Evolutionary conservation across 2,329 filamentous ascomycete species (phyloP).

Genomic region (Coleophoma cylindrospora): DNA sequence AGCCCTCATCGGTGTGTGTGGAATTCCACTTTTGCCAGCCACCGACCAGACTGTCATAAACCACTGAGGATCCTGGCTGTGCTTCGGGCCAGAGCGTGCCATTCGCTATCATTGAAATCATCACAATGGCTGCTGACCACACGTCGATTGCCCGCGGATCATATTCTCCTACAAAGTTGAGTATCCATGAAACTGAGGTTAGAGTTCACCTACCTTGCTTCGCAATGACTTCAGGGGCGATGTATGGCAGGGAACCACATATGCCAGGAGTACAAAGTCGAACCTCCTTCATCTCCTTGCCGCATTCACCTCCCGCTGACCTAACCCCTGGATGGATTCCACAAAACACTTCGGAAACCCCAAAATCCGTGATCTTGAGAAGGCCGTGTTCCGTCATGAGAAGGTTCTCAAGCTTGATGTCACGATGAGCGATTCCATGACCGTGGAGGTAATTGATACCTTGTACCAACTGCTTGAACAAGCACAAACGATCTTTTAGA

Average conservation of each 20-base stretch:
- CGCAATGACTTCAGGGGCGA: slow-evolving; percentile 76
- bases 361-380: slow-evolving; percentile 89
- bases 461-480: slow-evolving; percentile 85
- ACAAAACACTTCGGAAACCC: slow-evolving; percentile 80
- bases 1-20: slow-evolving; percentile 41
- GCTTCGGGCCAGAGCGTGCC: slow-evolving; percentile 73
- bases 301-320: slow-evolving; percentile 68
- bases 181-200: slow-evolving; percentile 2
- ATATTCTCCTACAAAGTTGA: slow-evolving; percentile 38
- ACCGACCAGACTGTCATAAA: slow-evolving; percentile 58
- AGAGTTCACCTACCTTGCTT: slow-evolving; percentile 45
- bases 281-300: slow-evolving; percentile 62
- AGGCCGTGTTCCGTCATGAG: slow-evolving; percentile 74
- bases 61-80: slow-evolving; percentile 39
- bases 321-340: slow-evolving; percentile 76
- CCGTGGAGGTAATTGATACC: slow-evolving; percentile 78
- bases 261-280: slow-evolving; percentile 73
- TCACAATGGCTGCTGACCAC: slow-evolving; percentile 82
- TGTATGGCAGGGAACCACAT: slow-evolving; percentile 81
- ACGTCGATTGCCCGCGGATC: slow-evolving; percentile 80
- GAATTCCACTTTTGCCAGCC: slow-evolving; percentile 67
- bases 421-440: slow-evolving; percentile 83
- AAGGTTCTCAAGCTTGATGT: slow-evolving; percentile 87
- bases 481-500: slow-evolving; percentile 66
- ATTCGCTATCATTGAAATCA: slow-evolving; percentile 69